Conservation (phyloP, 2,329 filamentous ascomycete genomes). For the Neonectria coccinea region DNA sequence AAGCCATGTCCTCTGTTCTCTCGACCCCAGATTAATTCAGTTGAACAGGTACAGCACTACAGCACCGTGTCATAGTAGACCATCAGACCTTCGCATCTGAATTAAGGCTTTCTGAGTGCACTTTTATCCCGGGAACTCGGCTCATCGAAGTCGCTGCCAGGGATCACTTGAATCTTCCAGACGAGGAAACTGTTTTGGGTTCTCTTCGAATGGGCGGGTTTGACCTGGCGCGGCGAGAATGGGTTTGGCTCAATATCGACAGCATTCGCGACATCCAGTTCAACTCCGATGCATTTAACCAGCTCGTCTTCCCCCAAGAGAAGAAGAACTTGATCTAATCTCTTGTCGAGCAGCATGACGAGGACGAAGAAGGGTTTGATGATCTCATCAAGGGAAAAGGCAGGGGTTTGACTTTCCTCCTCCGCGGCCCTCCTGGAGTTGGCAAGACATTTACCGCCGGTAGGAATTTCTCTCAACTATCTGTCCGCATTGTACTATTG, state of each 20-base stretch:
- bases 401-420: conserved; percentile 8
- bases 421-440: conserved; percentile 10
- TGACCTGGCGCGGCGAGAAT: conserved; percentile 2
- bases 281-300: neutral
- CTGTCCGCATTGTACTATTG: neutral
- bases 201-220: neutral
- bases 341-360: conserved; percentile 1
- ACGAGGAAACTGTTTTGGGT: conserved; percentile 1
- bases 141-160: neutral
- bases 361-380: neutral
- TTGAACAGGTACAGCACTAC: conserved; percentile 4
- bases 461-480: neutral
- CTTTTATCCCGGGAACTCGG: neutral
- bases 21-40: neutral
- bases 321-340: neutral
- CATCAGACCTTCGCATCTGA: neutral
- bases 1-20: neutral
- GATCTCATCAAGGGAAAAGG: conserved; percentile 7
- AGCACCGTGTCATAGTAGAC: conserved; percentile 12
- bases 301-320: neutral
- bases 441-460: conserved; percentile 17
- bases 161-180: neutral
- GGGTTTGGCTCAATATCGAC: neutral
- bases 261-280: conserved; percentile 3
- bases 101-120: no score